Conservation (phyloP, 495 filamentous ascomycete species). For the Parmelia sp. region DNA sequence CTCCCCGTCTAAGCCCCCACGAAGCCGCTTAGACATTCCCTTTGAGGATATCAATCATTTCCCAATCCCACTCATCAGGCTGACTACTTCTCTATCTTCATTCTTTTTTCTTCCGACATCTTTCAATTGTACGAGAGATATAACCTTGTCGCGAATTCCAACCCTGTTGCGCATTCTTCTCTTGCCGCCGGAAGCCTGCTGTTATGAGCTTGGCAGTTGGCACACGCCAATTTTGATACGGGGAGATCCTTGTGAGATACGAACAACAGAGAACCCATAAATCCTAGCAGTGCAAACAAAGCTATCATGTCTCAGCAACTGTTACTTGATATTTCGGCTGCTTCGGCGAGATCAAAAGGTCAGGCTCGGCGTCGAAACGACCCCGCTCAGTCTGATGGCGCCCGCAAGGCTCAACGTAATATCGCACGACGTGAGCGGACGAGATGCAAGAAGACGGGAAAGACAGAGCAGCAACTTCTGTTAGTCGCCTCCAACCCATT, state of each 20-base stretch:
- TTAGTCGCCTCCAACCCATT: background rate
- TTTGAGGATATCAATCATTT: background rate
- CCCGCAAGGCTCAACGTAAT: slow-evolving; percentile 4
- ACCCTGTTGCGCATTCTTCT: background rate
- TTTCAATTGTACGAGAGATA: background rate
- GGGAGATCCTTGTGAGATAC: background rate
- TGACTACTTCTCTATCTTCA: no score
- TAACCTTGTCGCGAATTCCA: background rate
- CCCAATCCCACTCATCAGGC: background rate
- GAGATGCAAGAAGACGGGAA: background rate
- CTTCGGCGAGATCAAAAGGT: slow-evolving; percentile 12
- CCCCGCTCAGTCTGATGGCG: background rate
- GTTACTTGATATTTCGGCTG: slow-evolving; percentile 2
- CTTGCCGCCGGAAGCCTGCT: no score
- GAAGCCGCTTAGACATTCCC: background rate
- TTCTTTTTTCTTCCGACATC: background rate
- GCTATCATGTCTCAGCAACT: slow-evolving; percentile 10
- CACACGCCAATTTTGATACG: background rate
- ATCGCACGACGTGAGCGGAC: background rate
- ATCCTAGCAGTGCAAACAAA: background rate
- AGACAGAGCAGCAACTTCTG: background rate
- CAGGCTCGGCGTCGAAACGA: slow-evolving; percentile 10
- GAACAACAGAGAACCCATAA: background rate
- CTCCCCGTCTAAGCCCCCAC: slow-evolving; percentile 1
- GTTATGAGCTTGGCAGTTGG: no score